These are phyloP conservation scores for Ascocoryne sarcoides DNA, from an alignment of 2,329 filamentous ascomycete genomes.

Conservation along the genomic window DNA sequence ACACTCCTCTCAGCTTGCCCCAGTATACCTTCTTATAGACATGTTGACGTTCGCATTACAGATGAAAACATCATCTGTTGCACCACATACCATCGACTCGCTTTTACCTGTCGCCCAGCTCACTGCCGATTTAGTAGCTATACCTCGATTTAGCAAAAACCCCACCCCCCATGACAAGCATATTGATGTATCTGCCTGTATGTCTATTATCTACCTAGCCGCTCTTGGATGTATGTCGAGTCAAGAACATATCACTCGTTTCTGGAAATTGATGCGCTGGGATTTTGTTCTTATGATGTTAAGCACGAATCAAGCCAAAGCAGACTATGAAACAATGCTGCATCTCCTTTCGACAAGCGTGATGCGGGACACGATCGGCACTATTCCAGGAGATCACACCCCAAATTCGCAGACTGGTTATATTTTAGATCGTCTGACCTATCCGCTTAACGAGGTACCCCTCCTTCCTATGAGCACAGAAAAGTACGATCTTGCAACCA, in stretches of 20 bases:
- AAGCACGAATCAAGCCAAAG: slow-evolving; percentile 53
- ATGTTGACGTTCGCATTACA: slow-evolving; percentile 56
- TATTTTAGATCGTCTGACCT: slow-evolving; percentile 32
- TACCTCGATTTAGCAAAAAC: slow-evolving; percentile 35
- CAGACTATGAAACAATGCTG: slow-evolving; percentile 56
- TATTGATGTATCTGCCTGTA: slow-evolving; percentile 53
- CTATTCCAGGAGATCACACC: slow-evolving; percentile 41
- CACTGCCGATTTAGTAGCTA: slow-evolving; percentile 46
- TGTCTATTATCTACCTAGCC: slow-evolving; percentile 57
- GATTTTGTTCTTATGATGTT: slow-evolving; percentile 61
- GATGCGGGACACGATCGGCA: slow-evolving; percentile 55
- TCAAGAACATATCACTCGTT: slow-evolving; percentile 32
- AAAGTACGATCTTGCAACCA: slow-evolving; percentile 16
- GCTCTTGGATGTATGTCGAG: slow-evolving; percentile 47
- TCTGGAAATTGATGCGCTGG: slow-evolving; percentile 61
- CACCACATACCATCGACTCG: slow-evolving; percentile 48
- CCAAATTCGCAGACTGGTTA: slow-evolving; percentile 29
- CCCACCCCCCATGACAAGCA: slow-evolving; percentile 40
- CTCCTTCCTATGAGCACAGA: slow-evolving; percentile 20
- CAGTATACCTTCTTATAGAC: slow-evolving; percentile 57
- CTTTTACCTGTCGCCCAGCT: slow-evolving; percentile 48
- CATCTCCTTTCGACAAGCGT: slow-evolving; percentile 59
- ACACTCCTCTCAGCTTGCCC: slow-evolving; percentile 39
- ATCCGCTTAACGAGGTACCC: slow-evolving; percentile 37
- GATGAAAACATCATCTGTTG: slow-evolving; percentile 49